Percentiles rank a stretch among this genome's conserved stretches.
These are phyloP conservation scores for Metschnikowia arizonensis DNA, from an alignment of 805 yeast species.

Conservation along the genomic window DNA sequence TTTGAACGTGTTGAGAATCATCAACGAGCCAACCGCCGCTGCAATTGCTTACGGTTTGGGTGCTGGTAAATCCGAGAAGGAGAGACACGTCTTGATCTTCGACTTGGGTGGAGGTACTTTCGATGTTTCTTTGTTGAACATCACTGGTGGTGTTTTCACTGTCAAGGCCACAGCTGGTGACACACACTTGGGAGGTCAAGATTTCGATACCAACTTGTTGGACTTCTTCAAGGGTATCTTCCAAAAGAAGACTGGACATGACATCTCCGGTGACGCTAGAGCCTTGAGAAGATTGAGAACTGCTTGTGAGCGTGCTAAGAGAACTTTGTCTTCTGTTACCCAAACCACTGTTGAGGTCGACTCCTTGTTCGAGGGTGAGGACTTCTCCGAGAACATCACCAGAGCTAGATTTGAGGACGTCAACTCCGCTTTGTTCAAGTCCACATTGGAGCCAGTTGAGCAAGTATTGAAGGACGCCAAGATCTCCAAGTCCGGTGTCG, in stretches of 20 bases:
- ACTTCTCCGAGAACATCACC: constrained; percentile 90
- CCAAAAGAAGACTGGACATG: constrained; percentile 45
- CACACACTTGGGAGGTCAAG: constrained; percentile 52
- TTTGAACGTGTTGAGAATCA: constrained; percentile 46
- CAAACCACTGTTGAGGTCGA: constrained; percentile 95
- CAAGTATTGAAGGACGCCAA: constrained; percentile 93
- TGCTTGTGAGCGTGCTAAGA: constrained; percentile 97
- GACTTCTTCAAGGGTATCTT: constrained; percentile 45
- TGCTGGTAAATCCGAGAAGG: constrained; percentile 37
- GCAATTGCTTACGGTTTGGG: constrained; percentile 35
- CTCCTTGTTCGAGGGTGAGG: constrained; percentile 90
- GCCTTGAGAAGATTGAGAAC: constrained; percentile 78
- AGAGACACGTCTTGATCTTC: constrained; percentile 76
- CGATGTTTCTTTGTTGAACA: constrained; percentile 88
- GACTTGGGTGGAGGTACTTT: constrained; percentile 98
- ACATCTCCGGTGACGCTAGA: constrained; percentile 45
- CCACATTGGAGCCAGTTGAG: constrained; percentile 93
- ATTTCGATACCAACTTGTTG: constrained; percentile 49
- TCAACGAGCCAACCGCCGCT: constrained; percentile 58
- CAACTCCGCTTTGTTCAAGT: constrained; percentile 87
- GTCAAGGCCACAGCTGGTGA: constrained; percentile 82
- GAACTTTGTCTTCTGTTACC: constrained; percentile 92
- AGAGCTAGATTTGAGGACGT: constrained; percentile 98
- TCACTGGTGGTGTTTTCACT: constrained; percentile 94
- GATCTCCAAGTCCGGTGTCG: constrained; percentile 77